Percentiles rank a stretch among this genome's conserved stretches.
These are phyloP conservation scores for Alternaria gansuensis DNA, from an alignment of 2,329 filamentous ascomycete genomes.

Conservation along the genomic window DNA sequence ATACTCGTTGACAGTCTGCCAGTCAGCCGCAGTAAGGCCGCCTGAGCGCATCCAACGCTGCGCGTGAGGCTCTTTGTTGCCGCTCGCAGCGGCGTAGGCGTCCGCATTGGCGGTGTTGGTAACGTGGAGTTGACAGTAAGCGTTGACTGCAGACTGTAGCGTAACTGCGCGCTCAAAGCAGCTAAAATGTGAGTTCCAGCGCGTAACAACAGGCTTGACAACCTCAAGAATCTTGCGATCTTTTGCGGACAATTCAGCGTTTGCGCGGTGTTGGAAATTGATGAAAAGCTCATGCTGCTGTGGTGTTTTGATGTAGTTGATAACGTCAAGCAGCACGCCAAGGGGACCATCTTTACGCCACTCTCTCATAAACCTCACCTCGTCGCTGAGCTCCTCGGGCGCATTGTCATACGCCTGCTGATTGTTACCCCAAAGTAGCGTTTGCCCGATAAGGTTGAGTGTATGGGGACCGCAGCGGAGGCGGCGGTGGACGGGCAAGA, in stretches of 20 bases:
- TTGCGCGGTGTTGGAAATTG: not conserved
- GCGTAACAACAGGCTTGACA: conserved; percentile 10
- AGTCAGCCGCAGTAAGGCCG: conserved; percentile 2
- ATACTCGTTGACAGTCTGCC: too few species aligned
- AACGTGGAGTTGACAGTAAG: not conserved
- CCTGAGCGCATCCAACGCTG: not conserved
- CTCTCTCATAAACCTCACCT: too few species aligned
- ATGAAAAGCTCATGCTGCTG: conserved; percentile 15
- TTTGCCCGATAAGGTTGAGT: conserved; percentile 18
- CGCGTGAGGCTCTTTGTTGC: not conserved
- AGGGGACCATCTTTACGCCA: conserved; percentile 10
- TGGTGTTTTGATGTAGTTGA: conserved; percentile 17
- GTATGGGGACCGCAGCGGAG: conserved; percentile 16
- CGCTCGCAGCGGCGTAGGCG: not conserved
- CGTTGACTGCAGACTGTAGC: conserved; percentile 2
- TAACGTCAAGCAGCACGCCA: conserved; percentile 9
- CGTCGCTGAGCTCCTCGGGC: too few species aligned
- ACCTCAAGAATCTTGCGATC: conserved; percentile 1
- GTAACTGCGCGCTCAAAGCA: conserved; percentile 8
- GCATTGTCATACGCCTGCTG: too few species aligned
- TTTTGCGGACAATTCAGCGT: not conserved
- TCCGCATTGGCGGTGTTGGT: not conserved
- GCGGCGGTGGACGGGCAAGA: conserved; percentile 2
- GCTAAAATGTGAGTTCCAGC: not conserved
- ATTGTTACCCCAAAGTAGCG: conserved; percentile 6